Evolutionary conservation across 2,329 filamentous ascomycete genomes (phyloP).

Genomic region (Fusarium sp.): DNA sequence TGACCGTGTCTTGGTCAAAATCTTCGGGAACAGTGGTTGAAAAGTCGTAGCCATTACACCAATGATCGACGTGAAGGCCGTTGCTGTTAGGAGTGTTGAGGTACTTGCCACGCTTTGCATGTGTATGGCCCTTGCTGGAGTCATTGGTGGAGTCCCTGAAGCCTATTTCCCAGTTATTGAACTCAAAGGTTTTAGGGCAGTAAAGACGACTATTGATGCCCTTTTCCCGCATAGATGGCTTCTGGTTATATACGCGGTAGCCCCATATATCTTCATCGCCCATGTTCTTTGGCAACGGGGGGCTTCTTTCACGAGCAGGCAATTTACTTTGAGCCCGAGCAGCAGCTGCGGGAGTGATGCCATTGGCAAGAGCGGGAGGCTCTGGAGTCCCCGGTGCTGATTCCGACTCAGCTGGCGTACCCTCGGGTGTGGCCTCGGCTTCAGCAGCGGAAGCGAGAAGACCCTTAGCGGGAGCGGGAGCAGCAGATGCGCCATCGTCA

Average conservation of each 20-base stretch:
- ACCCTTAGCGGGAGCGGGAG: constrained; percentile 49
- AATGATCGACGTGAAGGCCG: constrained; percentile 64
- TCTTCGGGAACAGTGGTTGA: constrained; percentile 58
- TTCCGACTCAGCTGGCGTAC: constrained; percentile 48
- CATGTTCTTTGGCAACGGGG: constrained; percentile 50
- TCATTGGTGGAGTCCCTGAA: constrained; percentile 68
- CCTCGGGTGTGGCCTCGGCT: constrained; percentile 47
- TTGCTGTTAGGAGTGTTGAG: constrained; percentile 63
- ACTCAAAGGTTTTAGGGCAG: constrained; percentile 57
- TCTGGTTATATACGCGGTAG: constrained; percentile 55
- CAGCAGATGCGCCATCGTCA: constrained; percentile 42
- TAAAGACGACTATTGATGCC: constrained; percentile 64
- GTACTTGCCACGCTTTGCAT: constrained; percentile 62
- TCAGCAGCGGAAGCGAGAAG: constrained; percentile 52
- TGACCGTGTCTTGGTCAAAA: constrained; percentile 60
- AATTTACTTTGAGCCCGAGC: constrained; percentile 43
- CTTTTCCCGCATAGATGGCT: constrained; percentile 53
- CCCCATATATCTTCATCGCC: constrained; percentile 62
- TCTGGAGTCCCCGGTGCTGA: constrained; percentile 50
- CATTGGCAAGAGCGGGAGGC: constrained; percentile 42
- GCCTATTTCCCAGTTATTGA: constrained; percentile 64
- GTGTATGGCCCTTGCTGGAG: constrained; percentile 61
- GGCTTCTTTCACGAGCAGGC: constrained; percentile 50
- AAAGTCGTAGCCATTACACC: constrained; percentile 62
- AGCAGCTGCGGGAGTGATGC: constrained; percentile 34